phyloP scores from a whole-genome alignment of 305 asterid species.

The Fraxinus nigra region DNA sequence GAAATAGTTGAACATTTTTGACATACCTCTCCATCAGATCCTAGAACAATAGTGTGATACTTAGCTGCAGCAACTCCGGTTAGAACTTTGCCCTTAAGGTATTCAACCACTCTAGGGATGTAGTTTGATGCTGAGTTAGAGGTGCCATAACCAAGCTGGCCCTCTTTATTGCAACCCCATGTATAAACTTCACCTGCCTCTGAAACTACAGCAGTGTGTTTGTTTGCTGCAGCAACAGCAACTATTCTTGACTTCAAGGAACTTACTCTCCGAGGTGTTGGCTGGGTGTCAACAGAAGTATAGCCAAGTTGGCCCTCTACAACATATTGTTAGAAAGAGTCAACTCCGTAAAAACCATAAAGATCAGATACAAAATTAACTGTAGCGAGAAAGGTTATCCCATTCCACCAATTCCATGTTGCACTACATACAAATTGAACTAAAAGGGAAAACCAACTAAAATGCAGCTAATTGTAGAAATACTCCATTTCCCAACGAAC shows the following conservation, averaged over 20 bases:
- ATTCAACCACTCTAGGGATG: slow-evolving; percentile 89
- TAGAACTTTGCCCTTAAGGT: slow-evolving; percentile 77
- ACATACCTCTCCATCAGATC: slow-evolving; percentile 93
- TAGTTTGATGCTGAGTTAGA: slow-evolving; percentile 93
- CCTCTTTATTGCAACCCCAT: slow-evolving; percentile 99
- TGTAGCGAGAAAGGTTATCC: slow-evolving; percentile 10
- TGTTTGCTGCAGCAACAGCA: slow-evolving; percentile 96
- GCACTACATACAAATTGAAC: slow-evolving; percentile 13
- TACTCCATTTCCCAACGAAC: background rate
- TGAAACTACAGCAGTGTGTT: slow-evolving; percentile 92
- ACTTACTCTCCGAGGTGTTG: slow-evolving; percentile 94
- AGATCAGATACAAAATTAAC: slow-evolving; percentile 14
- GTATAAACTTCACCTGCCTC: slow-evolving; percentile 89
- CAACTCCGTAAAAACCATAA: slow-evolving; percentile 11
- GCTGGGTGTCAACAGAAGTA: slow-evolving; percentile 94
- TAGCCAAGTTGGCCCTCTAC: slow-evolving; percentile 99
- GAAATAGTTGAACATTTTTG: background rate
- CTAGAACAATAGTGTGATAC: slow-evolving; percentile 87
- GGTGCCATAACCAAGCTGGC: slow-evolving; percentile 99
- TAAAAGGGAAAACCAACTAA: slow-evolving; percentile 14
- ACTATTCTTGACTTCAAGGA: slow-evolving; percentile 72
- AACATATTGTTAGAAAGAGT: slow-evolving; percentile 28
- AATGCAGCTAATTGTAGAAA: background rate
- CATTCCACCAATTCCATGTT: slow-evolving; percentile 10
- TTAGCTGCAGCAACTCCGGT: slow-evolving; percentile 79